phyloP scores from a whole-genome alignment of 2,329 filamentous ascomycete genomes.

The Mycocentrospora acerina region DNA sequence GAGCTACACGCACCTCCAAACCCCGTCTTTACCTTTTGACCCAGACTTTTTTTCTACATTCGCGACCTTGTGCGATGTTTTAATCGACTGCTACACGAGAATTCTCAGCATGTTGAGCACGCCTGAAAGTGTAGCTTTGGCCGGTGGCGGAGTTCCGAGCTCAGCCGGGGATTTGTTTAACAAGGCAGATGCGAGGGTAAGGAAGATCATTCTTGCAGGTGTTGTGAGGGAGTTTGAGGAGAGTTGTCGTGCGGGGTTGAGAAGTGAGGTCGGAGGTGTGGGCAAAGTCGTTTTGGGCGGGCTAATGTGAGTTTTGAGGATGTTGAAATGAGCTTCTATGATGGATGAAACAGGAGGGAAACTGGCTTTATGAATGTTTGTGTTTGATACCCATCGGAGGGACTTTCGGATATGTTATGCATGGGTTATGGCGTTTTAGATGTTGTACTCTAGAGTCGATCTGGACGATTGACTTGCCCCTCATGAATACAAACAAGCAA shows the following conservation, averaged over 20 bases:
- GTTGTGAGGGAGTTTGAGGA: constrained; percentile 94
- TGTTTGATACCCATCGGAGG: neutral
- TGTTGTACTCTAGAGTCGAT: too few species aligned
- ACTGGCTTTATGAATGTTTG: neutral
- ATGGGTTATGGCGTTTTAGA: too few species aligned
- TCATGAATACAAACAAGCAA: too few species aligned
- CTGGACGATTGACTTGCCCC: too few species aligned
- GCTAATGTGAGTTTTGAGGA: constrained; percentile 58
- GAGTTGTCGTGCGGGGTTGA: constrained; percentile 71
- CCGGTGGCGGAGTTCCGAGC: constrained; percentile 29
- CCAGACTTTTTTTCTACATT: constrained; percentile 98
- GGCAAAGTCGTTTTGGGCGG: constrained; percentile 88
- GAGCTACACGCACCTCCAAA: constrained; percentile 84
- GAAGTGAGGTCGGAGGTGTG: constrained; percentile 79
- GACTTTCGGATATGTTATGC: too few species aligned
- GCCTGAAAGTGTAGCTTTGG: constrained; percentile 52
- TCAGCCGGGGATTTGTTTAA: constrained; percentile 78
- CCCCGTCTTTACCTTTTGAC: constrained; percentile 91
- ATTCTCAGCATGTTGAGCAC: constrained; percentile 75
- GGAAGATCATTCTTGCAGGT: constrained; percentile 85
- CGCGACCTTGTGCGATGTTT: constrained; percentile 88
- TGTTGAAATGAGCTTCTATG: too few species aligned
- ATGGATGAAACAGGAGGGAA: too few species aligned
- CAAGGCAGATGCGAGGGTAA: constrained; percentile 82
- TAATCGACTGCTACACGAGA: constrained; percentile 87